Conservation (phyloP, 768 basidiomycete genomes). For the Infundibulicybe gibba region DNA sequence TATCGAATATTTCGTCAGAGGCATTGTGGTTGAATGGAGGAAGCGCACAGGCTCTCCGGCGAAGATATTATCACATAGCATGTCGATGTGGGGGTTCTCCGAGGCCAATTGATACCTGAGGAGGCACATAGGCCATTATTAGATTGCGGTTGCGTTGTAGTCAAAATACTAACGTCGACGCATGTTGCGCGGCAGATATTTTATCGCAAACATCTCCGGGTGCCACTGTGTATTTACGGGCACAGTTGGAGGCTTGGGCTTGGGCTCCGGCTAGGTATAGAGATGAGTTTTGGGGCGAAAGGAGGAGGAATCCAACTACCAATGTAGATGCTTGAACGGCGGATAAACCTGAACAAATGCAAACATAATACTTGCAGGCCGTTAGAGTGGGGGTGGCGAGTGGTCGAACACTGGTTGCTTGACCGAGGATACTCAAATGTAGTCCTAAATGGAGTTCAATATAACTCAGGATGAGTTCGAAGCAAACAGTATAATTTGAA, state of each 20-base stretch:
- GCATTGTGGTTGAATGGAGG: not conserved
- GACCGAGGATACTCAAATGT: no score
- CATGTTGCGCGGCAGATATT: slow-evolving; percentile 43
- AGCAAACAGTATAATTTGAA: no score
- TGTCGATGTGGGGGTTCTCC: slow-evolving; percentile 48
- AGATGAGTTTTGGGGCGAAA: no score
- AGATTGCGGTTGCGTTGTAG: not conserved
- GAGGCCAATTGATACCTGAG: slow-evolving; percentile 54
- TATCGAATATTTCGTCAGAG: slow-evolving; percentile 9
- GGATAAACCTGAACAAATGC: no score
- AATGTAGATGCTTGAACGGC: no score
- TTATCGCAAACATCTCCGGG: slow-evolving; percentile 52
- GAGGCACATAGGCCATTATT: not conserved
- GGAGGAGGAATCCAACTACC: no score
- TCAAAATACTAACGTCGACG: slow-evolving; percentile 38
- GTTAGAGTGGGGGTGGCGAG: no score
- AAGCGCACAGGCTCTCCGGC: slow-evolving; percentile 39
- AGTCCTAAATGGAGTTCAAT: no score
- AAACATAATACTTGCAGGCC: no score
- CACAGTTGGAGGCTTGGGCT: slow-evolving; percentile 26
- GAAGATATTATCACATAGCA: slow-evolving; percentile 54
- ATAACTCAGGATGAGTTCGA: no score
- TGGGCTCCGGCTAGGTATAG: slow-evolving; percentile 1
- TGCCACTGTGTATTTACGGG: slow-evolving; percentile 47
- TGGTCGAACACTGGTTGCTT: no score